Evolutionary conservation across 768 basidiomycete genomes (phyloP).

Genomic region (Tephrocybe sp.): DNA sequence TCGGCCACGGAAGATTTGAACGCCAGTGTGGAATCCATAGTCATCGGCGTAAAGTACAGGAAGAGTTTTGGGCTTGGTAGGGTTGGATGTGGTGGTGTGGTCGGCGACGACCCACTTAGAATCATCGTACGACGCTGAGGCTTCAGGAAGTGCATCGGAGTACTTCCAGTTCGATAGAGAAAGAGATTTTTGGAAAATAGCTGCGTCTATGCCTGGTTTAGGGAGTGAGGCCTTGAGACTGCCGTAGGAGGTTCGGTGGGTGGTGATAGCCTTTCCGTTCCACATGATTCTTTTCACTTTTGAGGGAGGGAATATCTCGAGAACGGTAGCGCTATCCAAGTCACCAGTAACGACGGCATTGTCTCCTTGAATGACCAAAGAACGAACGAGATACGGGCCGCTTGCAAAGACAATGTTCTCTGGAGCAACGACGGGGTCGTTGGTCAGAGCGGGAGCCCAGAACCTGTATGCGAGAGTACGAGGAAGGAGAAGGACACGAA

Average conservation of each 20-base stretch:
- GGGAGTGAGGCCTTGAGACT: constrained; percentile 2
- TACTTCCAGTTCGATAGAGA: constrained; percentile 4
- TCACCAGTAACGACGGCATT: not conserved
- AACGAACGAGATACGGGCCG: constrained; percentile 10
- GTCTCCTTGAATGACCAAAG: not conserved
- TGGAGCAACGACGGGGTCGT: constrained; percentile 5
- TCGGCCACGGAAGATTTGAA: constrained; percentile 12
- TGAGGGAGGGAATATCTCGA: constrained; percentile 7
- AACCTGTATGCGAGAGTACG: constrained; percentile 7
- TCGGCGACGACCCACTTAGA: constrained; percentile 10
- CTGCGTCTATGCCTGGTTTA: constrained; percentile 1
- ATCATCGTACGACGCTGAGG: constrained; percentile 5
- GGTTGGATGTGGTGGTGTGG: constrained; percentile 7
- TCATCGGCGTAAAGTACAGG: constrained; percentile 11
- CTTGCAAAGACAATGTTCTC: constrained; percentile 5
- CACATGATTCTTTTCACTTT: constrained; percentile 1
- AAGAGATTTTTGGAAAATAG: constrained; percentile 2
- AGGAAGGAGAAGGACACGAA: constrained; percentile 7
- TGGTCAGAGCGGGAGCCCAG: constrained; percentile 8
- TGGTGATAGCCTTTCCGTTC: not conserved
- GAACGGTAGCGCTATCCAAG: not conserved
- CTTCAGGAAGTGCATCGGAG: constrained; percentile 8
- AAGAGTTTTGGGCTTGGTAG: constrained; percentile 4
- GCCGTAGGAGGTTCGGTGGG: constrained; percentile 4
- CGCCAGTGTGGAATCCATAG: constrained; percentile 9